phyloP scores from a whole-genome alignment of 108 stramenopile species.

The Pseudonitzschia multiseries region DNA sequence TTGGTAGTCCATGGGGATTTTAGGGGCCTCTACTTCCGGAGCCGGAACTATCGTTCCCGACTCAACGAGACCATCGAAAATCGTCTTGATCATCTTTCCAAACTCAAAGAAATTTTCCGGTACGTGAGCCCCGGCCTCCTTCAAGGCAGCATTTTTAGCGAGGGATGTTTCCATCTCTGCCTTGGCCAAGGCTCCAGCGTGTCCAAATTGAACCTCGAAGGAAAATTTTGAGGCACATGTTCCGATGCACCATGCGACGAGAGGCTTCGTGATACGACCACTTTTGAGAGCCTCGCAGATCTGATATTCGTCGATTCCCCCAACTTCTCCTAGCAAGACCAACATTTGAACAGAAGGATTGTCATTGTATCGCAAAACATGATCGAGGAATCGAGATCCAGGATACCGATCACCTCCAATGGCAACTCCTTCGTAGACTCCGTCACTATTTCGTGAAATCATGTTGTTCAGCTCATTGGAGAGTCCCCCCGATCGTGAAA shows the following conservation, averaged over 20 bases:
- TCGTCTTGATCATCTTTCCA: slow-evolving; percentile 62
- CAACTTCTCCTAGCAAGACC: slow-evolving; percentile 88
- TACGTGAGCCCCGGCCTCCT: slow-evolving; percentile 78
- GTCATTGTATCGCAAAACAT: slow-evolving; percentile 89
- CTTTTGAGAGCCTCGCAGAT: slow-evolving; percentile 83
- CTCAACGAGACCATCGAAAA: slow-evolving; percentile 52
- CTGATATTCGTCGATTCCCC: slow-evolving; percentile 91
- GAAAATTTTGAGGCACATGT: slow-evolving; percentile 90
- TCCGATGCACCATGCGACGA: slow-evolving; percentile 93
- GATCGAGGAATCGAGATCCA: slow-evolving; percentile 86
- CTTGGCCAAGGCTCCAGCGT: slow-evolving; percentile 88
- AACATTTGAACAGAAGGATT: slow-evolving; percentile 83
- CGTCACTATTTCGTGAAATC: slow-evolving; percentile 80
- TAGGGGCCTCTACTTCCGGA: slow-evolving; percentile 66
- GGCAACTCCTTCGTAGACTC: slow-evolving; percentile 91
- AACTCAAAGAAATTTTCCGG: slow-evolving; percentile 85
- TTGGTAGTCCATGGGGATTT: slow-evolving; percentile 89
- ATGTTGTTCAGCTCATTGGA: slow-evolving; percentile 93
- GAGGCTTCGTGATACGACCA: slow-evolving; percentile 86
- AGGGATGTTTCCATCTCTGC: slow-evolving; percentile 77
- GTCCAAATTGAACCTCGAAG: slow-evolving; percentile 92
- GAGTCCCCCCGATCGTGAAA: slow-evolving; percentile 90
- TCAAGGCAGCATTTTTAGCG: slow-evolving; percentile 85
- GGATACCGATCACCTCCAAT: slow-evolving; percentile 93
- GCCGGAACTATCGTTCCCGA: slow-evolving; percentile 46